Conservation (phyloP, 2,329 filamentous ascomycete genomes). For the Colletotrichum coccodes region DNA sequence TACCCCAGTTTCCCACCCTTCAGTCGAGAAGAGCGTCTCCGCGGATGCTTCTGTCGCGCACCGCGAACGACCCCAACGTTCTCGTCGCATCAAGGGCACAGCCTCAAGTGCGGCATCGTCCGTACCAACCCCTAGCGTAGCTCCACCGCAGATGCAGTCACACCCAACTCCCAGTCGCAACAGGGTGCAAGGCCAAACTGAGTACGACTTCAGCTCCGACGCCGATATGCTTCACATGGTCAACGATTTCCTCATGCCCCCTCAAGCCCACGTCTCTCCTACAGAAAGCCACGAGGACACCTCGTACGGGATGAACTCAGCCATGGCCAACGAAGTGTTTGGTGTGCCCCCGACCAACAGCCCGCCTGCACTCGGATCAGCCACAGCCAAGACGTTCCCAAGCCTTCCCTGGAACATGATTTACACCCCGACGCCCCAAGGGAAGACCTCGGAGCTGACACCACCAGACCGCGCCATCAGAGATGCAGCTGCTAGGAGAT, state of each 20-base stretch:
- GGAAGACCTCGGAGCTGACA: conserved; percentile 28
- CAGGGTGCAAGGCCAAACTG: conserved; percentile 15
- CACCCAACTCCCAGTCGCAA: conserved; percentile 18
- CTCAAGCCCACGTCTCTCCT: conserved; percentile 50
- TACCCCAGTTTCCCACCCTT: neutral
- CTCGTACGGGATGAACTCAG: conserved; percentile 66
- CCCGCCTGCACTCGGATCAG: conserved; percentile 42
- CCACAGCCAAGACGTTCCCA: conserved; percentile 48
- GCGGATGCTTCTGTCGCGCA: neutral
- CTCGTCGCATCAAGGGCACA: neutral
- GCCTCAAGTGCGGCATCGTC: neutral
- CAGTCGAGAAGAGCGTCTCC: neutral
- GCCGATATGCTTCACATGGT: conserved; percentile 57
- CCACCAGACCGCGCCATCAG: conserved; percentile 22
- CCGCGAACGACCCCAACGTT: neutral
- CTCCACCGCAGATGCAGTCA: conserved; percentile 2
- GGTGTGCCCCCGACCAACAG: conserved; percentile 49
- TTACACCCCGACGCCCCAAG: conserved; percentile 35
- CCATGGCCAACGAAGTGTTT: conserved; percentile 62
- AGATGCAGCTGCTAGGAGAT: conserved; percentile 25
- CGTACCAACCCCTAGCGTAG: neutral
- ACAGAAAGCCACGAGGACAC: conserved; percentile 49
- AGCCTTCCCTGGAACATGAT: conserved; percentile 64
- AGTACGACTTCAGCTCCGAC: conserved; percentile 39
- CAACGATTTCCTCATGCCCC: conserved; percentile 58